A percentile compares a stretch with the other conserved stretches of the same genome.
These are phyloP conservation scores for Zangia roseola DNA, from an alignment of 768 basidiomycete species.

Conservation along the genomic window DNA sequence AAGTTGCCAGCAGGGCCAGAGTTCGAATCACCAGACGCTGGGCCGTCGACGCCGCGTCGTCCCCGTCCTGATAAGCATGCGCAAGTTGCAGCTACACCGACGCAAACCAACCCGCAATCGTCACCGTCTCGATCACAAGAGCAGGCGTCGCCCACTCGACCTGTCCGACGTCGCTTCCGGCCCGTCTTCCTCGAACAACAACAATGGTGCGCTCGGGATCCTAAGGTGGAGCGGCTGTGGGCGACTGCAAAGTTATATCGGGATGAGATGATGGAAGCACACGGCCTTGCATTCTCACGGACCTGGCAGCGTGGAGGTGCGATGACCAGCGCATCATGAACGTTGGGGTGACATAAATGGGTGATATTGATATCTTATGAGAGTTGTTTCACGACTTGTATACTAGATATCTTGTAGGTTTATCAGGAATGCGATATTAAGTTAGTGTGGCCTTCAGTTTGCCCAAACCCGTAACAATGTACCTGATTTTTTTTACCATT, in stretches of 20 bases:
- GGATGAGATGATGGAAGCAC: conserved; percentile 12
- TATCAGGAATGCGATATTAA: too few relatives aligned
- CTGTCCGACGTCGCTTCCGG: conserved; percentile 41
- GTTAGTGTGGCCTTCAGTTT: too few relatives aligned
- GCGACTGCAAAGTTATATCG: conserved; percentile 11
- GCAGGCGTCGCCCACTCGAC: conserved; percentile 10
- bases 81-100: background rate
- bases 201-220: conserved; percentile 48
- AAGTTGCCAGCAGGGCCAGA: conserved; percentile 1
- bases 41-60: conserved; percentile 27
- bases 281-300: conserved; percentile 15
- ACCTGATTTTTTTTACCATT: too few relatives aligned
- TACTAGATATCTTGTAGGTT: too few relatives aligned
- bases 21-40: background rate
- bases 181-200: conserved; percentile 50
- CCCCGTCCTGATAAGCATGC: conserved; percentile 11
- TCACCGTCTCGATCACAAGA: conserved; percentile 19
- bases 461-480: too few relatives aligned
- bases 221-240: conserved; percentile 32
- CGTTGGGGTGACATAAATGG: background rate
- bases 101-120: conserved; percentile 24
- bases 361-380: too few relatives aligned
- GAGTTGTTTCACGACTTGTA: too few relatives aligned
- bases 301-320: too few relatives aligned
- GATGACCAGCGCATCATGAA: background rate